Evolutionary conservation across 2,329 filamentous ascomycete genomes (phyloP), one percentile per base, ranked within the genome.

Genomic region (Aspergillus brunneoviolaceus): DNA sequence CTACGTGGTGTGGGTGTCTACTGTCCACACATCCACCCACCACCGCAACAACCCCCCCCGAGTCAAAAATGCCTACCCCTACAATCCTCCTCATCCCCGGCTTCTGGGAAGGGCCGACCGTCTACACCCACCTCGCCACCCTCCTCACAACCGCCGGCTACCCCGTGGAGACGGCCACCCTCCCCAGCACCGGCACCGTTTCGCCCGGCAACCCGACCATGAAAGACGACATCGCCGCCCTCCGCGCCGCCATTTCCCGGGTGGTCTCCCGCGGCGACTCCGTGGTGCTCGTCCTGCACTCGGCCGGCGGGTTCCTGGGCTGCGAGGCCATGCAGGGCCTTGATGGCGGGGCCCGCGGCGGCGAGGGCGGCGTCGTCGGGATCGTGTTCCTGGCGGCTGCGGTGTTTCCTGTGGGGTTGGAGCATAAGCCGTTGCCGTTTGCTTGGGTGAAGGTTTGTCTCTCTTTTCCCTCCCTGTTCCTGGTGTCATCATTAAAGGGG

Each of bases 21-120:
- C 23, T 5, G 23, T 23, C 23, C 23, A 23, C 2, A 2, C 33
- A 12, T 35, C 12, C 33, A 12, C 33, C 12, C 14, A 11, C 14
- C 39, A 16, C 16, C 16, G 39, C 14, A 42, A 42, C 39, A 16
- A 16, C 6, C 5, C 4, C 39, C 39, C 16, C 19, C 14, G 1
- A 7, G 2, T 11, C 5, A 19, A 23, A 33, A 23, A 55, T 49
- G 53, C 9, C 58, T 12, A 35, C 33, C 12, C 53, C 58, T 21
- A 60, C 58, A 1, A 31, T 60, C 19, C 48, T 60, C 52, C 39
- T 60, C 48, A 23, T 56, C 52, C 58, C 58, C 3, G 58, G 58
- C 9, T 16, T 60, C 49, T 60, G 52, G 58, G 52, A 55, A 14
- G 58, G 53, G 9, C 52, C 53, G 3, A 27, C 19, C 3, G 48